Evolutionary conservation across 768 basidiomycete species (phyloP).

Genomic region (Russula lepida): DNA sequence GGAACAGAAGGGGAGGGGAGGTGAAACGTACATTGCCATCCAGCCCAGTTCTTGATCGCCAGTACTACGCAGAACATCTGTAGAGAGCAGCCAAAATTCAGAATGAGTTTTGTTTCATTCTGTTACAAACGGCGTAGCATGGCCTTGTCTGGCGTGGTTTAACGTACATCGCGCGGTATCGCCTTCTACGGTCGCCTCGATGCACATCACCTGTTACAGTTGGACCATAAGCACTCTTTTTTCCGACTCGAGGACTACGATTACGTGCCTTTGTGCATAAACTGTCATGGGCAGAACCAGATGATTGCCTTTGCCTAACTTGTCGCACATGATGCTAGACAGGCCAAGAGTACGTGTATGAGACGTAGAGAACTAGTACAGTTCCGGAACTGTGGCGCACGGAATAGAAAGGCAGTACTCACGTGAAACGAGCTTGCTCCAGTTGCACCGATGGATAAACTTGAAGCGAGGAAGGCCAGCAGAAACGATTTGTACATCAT

Average conservation of each 20-base stretch:
- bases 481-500: neutral
- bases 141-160: too few relatives aligned
- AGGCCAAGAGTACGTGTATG: too few relatives aligned
- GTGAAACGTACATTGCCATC: slow-evolving; percentile 23
- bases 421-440: neutral
- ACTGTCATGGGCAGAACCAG: neutral
- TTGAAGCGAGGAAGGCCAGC: neutral
- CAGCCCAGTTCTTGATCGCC: slow-evolving; percentile 19
- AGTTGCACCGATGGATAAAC: neutral
- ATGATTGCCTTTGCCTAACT: neutral
- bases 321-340: neutral
- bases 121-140: too few relatives aligned
- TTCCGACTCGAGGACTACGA: too few relatives aligned
- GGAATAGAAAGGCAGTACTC: too few relatives aligned
- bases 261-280: slow-evolving; percentile 4
- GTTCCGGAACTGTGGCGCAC: too few relatives aligned
- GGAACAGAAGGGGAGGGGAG: neutral
- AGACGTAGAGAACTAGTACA: neutral
- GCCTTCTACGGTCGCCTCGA: slow-evolving; percentile 8
- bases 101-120: too few relatives aligned
- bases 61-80: slow-evolving; percentile 22
- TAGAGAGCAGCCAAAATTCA: neutral
- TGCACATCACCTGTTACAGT: slow-evolving; percentile 17
- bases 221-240: too few relatives aligned
- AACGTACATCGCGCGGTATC: slow-evolving; percentile 16